Percentiles rank a stretch among this genome's conserved stretches.
Conservation (phyloP, 2,329 filamentous ascomycete species). For the Aspergillus unguis region DNA sequence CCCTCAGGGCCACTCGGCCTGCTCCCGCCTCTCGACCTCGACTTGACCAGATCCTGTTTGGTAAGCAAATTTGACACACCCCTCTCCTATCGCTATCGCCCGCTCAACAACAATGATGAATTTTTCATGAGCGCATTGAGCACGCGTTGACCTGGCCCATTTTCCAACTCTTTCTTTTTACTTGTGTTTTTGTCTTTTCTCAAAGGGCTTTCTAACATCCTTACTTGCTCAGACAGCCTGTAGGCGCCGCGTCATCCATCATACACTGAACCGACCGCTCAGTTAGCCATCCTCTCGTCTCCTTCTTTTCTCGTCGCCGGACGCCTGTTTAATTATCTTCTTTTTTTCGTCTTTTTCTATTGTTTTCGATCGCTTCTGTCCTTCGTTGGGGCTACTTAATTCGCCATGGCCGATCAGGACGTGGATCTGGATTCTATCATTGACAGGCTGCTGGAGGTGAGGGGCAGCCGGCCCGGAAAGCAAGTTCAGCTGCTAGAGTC, state of each 20-base stretch:
- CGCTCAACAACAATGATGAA: slow-evolving; percentile 9
- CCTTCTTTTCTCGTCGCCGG: slow-evolving; percentile 23
- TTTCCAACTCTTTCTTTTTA: background rate
- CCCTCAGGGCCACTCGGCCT: slow-evolving; percentile 30
- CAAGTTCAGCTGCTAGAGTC: slow-evolving; percentile 95
- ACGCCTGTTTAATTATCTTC: slow-evolving; percentile 23
- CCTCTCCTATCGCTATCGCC: slow-evolving; percentile 10
- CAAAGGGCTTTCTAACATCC: slow-evolving; percentile 14
- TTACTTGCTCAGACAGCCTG: slow-evolving; percentile 24
- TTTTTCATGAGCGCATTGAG: slow-evolving; percentile 18
- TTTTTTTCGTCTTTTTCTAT: slow-evolving; percentile 23
- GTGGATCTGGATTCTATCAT: slow-evolving; percentile 99
- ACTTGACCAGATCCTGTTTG: slow-evolving; percentile 27
- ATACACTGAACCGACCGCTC: slow-evolving; percentile 26
- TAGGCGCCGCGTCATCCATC: slow-evolving; percentile 34
- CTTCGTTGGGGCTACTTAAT: slow-evolving; percentile 32
- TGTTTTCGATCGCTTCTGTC: slow-evolving; percentile 24
- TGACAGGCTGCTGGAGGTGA: slow-evolving; percentile 93
- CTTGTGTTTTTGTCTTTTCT: slow-evolving; percentile 4
- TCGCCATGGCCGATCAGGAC: slow-evolving; percentile 73
- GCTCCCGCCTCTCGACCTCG: slow-evolving; percentile 20
- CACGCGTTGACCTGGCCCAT: slow-evolving; percentile 15
- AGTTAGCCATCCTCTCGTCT: slow-evolving; percentile 30
- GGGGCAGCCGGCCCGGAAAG: slow-evolving; percentile 95
- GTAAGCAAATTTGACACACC: slow-evolving; percentile 24